Evolutionary conservation across 1,284 basidiomycete genomes (phyloP).

Genomic region (Spongiforma sp.): DNA sequence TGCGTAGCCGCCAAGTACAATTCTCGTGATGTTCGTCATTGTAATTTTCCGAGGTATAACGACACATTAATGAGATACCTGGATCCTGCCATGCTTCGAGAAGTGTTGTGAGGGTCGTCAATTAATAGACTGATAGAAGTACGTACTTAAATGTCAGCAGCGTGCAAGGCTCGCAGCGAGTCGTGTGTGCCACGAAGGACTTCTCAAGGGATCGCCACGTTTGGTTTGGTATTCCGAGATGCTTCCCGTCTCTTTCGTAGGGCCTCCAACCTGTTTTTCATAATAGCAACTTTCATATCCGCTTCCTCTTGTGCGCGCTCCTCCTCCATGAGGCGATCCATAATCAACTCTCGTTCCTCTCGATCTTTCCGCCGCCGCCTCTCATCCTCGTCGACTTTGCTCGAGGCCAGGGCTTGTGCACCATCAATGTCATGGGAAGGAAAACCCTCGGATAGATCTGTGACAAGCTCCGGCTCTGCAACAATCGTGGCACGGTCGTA

Average conservation of each 20-base stretch:
- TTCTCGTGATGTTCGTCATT: too few relatives aligned
- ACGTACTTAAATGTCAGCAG: too few relatives aligned
- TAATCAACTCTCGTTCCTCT: conserved; percentile 80
- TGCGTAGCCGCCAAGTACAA: too few relatives aligned
- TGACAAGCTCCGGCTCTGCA: conserved; percentile 66
- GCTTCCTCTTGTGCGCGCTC: conserved; percentile 85
- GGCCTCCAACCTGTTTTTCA: conserved; percentile 69
- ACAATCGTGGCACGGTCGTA: conserved; percentile 73
- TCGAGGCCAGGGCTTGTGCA: conserved; percentile 29
- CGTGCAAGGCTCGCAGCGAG: too few relatives aligned
- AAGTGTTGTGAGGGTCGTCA: too few relatives aligned
- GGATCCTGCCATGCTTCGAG: too few relatives aligned
- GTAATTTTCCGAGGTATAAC: too few relatives aligned
- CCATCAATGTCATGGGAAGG: conserved; percentile 40
- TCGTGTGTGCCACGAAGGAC: too few relatives aligned
- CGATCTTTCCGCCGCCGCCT: conserved; percentile 56
- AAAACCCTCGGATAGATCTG: conserved; percentile 57
- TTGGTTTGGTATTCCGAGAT: conserved; percentile 37
- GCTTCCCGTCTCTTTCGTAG: conserved; percentile 61
- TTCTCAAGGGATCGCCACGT: conserved; percentile 17
- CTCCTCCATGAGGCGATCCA: conserved; percentile 81
- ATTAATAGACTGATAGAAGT: too few relatives aligned
- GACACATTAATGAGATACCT: too few relatives aligned
- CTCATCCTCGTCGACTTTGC: conserved; percentile 48
- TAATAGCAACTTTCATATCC: conserved; percentile 67